Conservation (phyloP, 2,329 filamentous ascomycete species). For the Apiospora koreana region DNA sequence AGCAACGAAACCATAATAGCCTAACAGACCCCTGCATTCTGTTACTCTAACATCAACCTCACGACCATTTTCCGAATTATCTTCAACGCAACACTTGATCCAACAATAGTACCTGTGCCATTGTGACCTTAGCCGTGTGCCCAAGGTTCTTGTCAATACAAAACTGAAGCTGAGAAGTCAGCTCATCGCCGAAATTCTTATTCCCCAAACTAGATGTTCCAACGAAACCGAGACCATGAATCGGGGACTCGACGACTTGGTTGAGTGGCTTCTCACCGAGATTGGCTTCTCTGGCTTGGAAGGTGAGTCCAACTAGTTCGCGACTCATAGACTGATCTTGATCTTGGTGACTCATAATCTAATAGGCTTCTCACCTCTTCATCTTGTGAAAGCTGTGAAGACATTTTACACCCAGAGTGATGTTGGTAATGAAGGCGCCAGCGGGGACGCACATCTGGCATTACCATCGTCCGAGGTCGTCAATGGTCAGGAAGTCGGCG, state of each 20-base stretch:
- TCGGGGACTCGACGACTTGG: constrained; percentile 44
- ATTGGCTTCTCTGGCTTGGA: constrained; percentile 44
- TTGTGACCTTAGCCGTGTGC: not conserved
- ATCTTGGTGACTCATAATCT: not conserved
- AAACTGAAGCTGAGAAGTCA: not conserved
- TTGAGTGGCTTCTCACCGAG: constrained; percentile 45
- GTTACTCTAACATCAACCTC: not conserved
- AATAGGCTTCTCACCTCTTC: constrained; percentile 30
- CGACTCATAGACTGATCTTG: not conserved
- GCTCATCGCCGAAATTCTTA: not conserved
- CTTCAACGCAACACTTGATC: not conserved
- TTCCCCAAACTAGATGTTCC: not conserved
- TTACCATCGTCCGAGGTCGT: not conserved
- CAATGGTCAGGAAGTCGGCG: constrained; percentile 11
- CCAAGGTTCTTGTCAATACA: not conserved
- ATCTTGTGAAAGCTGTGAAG: constrained; percentile 27
- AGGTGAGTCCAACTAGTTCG: constrained; percentile 35
- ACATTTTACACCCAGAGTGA: constrained; percentile 23
- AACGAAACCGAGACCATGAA: constrained; percentile 31
- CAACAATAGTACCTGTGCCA: not conserved
- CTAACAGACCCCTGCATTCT: not conserved
- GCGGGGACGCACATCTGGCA: not conserved
- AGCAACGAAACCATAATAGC: not conserved
- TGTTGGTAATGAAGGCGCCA: not conserved
- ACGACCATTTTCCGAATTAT: not conserved